These are phyloP conservation scores for Turnera subulata DNA, from an alignment of 345 rosid genomes.

Conservation along the genomic window DNA sequence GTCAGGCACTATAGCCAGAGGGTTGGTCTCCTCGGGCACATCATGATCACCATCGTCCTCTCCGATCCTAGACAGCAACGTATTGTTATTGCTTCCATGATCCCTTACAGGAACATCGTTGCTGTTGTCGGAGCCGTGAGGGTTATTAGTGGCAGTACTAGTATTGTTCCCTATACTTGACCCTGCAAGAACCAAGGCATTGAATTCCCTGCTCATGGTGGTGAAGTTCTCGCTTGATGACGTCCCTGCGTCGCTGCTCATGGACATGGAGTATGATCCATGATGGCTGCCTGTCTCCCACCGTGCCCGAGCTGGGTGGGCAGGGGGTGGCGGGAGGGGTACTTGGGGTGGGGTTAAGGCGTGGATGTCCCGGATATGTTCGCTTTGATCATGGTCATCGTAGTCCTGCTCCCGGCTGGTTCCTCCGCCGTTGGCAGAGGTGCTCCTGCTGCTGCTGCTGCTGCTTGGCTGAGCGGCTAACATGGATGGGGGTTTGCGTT, in stretches of 20 bases:
- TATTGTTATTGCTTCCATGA: conserved; percentile 16
- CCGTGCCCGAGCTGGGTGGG: conserved; percentile 26
- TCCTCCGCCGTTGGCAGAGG: conserved; percentile 22
- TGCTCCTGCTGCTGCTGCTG: too few species aligned
- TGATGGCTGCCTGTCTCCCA: conserved; percentile 55
- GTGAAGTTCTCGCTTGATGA: conserved; percentile 82
- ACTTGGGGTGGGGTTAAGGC: conserved; percentile 58
- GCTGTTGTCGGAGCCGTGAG: conserved; percentile 3
- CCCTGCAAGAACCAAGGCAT: conserved; percentile 88
- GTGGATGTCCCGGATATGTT: conserved; percentile 74
- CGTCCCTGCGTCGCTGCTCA: conserved; percentile 42
- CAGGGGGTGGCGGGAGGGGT: conserved; percentile 30
- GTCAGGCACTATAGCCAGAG: conserved; percentile 81
- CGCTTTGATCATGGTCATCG: conserved; percentile 11
- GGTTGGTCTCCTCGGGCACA: conserved; percentile 59
- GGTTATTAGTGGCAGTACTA: conserved; percentile 19
- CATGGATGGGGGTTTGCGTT: conserved; percentile 20
- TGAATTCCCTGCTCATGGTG: conserved; percentile 87
- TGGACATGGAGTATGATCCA: conserved; percentile 38
- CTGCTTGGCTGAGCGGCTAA: conserved; percentile 12
- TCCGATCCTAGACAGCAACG: conserved; percentile 57
- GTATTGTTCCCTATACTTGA: conserved; percentile 38
- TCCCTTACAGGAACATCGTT: conserved; percentile 20
- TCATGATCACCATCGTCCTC: too few species aligned
- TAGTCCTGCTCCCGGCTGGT: conserved; percentile 7